Conservation (phyloP, 176 grass and related monocot species). For the Elymus sibiricus region DNA sequence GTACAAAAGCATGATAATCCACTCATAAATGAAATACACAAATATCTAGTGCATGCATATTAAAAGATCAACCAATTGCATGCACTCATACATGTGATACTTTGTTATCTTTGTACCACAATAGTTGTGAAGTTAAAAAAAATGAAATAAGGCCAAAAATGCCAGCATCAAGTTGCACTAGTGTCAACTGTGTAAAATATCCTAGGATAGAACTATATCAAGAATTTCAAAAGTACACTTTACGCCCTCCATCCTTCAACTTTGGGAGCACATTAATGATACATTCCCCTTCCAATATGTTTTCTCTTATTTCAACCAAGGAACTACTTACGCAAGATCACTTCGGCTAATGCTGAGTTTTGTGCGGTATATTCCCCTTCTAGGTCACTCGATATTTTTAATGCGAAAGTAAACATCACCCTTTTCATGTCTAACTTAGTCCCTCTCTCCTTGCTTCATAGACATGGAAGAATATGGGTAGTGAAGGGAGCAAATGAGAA, state of each 20-base stretch:
- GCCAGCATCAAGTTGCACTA: neutral
- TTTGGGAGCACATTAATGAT: too few species aligned
- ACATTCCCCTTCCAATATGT: neutral
- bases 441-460: neutral
- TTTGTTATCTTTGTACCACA: neutral
- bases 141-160: neutral
- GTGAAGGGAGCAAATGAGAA: neutral
- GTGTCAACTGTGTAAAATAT: neutral
- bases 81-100: neutral
- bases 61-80: neutral
- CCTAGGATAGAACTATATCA: neutral
- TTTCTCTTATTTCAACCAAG: neutral
- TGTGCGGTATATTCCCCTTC: neutral
- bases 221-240: neutral
- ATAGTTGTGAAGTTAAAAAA: neutral
- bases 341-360: neutral
- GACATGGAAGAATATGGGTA: neutral
- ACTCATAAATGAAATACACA: neutral
- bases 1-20: neutral
- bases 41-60: neutral
- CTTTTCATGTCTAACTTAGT: neutral
- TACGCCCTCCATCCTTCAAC: neutral
- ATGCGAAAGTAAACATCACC: neutral
- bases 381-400: neutral
- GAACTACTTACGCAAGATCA: neutral